Conservation (phyloP, 495 filamentous ascomycete species). For the Podospora pseudocomata region DNA sequence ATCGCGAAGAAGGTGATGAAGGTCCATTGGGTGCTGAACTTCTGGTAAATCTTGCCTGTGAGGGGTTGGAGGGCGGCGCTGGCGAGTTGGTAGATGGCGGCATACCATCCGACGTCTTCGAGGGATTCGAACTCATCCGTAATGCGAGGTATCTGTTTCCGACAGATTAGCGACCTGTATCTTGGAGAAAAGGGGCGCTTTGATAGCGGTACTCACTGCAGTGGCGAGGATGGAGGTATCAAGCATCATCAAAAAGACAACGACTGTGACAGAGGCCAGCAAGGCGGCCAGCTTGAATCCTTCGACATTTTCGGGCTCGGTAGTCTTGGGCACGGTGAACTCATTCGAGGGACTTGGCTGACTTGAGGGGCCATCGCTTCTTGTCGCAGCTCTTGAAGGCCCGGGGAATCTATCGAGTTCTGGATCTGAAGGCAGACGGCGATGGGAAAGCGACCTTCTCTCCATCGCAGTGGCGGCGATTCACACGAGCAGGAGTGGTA, state of each 20-base stretch:
- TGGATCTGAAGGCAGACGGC: not conserved
- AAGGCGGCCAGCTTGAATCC: constrained; percentile 17
- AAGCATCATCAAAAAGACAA: constrained; percentile 48
- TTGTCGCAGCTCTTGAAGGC: not conserved
- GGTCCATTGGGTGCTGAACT: constrained; percentile 42
- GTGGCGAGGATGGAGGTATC: constrained; percentile 51
- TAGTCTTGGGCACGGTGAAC: not conserved
- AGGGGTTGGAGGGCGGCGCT: constrained; percentile 48
- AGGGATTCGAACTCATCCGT: constrained; percentile 47
- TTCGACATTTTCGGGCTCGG: not conserved
- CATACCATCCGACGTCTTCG: constrained; percentile 52
- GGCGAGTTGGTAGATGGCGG: constrained; percentile 50
- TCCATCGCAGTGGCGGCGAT: not conserved
- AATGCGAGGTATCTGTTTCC: constrained; percentile 42
- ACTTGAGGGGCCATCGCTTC: not conserved
- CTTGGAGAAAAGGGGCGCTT: not conserved
- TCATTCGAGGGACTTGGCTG: not conserved
- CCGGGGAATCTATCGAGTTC: not conserved
- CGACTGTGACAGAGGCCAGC: constrained; percentile 30
- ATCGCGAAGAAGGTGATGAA: constrained; percentile 40
- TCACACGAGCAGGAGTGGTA: not conserved
- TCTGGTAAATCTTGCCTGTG: constrained; percentile 50
- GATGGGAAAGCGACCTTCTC: not conserved
- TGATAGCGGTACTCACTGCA: constrained; percentile 29
- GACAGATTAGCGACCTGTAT: not conserved